Evolutionary conservation across 306 rosid genomes (phyloP).

Genomic region (Medicago lupulina): DNA sequence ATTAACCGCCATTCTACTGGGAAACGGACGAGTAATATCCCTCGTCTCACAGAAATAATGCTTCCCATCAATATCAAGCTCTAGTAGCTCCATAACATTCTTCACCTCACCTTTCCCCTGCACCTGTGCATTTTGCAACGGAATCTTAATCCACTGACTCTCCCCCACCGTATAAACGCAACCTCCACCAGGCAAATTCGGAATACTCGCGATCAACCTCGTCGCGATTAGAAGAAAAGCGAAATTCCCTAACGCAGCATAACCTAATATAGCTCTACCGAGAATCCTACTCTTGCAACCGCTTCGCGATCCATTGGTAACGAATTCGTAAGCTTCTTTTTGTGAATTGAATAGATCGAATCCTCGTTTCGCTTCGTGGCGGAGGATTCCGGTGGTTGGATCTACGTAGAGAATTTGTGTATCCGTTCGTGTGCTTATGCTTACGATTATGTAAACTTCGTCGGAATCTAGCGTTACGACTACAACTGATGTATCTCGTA

Average conservation of each 20-base stretch:
- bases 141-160: slow-evolving; percentile 86
- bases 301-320: slow-evolving; percentile 71
- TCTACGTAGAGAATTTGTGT: slow-evolving; percentile 84
- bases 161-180: slow-evolving; percentile 75
- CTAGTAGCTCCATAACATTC: slow-evolving; percentile 77
- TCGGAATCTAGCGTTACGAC: slow-evolving; percentile 81
- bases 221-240: slow-evolving; percentile 88
- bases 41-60: slow-evolving; percentile 90
- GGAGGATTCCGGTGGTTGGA: slow-evolving; percentile 92
- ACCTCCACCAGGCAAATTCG: slow-evolving; percentile 91
- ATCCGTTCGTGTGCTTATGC: slow-evolving; percentile 65
- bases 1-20: slow-evolving; percentile 62
- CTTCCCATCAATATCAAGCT: slow-evolving; percentile 89
- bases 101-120: slow-evolving; percentile 91
- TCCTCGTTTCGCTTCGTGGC: slow-evolving; percentile 60
- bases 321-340: slow-evolving; percentile 65
- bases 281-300: slow-evolving; percentile 53
- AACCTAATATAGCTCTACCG: slow-evolving; percentile 84
- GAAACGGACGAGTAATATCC: slow-evolving; percentile 85
- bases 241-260: slow-evolving; percentile 77
- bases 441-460: slow-evolving; percentile 71
- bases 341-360: slow-evolving; percentile 77
- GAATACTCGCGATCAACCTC: slow-evolving; percentile 63
- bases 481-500: slow-evolving; percentile 71
- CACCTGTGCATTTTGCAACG: slow-evolving; percentile 68